phyloP scores from a whole-genome alignment of 371 early-diverging fungal species.

The Mucor piriformis region DNA sequence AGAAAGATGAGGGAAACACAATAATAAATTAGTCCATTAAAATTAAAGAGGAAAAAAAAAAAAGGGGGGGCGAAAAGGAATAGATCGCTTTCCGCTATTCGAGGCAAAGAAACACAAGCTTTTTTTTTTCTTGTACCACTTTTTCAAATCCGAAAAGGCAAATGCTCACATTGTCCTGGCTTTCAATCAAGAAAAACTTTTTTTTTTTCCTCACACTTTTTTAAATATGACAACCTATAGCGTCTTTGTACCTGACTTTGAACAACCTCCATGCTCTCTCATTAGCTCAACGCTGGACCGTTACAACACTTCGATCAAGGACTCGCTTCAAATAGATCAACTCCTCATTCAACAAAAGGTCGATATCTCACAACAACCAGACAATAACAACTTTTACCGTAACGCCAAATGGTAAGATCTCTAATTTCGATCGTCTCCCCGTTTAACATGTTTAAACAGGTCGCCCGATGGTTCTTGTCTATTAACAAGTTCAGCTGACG shows the following conservation, averaged over 20 bases:
- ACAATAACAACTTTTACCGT: constrained; percentile 38
- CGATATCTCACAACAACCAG: constrained; percentile 6
- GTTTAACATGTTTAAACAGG: constrained; percentile 48
- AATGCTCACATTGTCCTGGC: neutral
- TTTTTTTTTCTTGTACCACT: neutral
- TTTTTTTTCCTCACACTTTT: too few species aligned
- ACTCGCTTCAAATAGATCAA: constrained; percentile 24
- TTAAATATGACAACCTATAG: constrained; percentile 1
- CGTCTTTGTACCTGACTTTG: constrained; percentile 27
- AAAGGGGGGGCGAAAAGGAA: neutral
- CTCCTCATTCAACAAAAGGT: constrained; percentile 22
- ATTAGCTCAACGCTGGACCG: constrained; percentile 29
- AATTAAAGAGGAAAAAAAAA: neutral
- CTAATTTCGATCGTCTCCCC: neutral
- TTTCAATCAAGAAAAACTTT: neutral
- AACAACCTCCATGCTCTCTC: constrained; percentile 3
- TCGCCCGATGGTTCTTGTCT: constrained; percentile 72
- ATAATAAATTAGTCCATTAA: constrained; percentile 3
- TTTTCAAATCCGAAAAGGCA: neutral
- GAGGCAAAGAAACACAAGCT: constrained; percentile 5
- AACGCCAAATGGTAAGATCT: constrained; percentile 40
- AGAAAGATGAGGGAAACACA: neutral
- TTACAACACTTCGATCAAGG: constrained; percentile 27
- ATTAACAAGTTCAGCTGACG: constrained; percentile 65
- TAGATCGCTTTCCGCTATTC: neutral